These are phyloP conservation scores for Porphyrellus sp. DNA, from an alignment of 1,284 basidiomycete species.

Conservation along the genomic window DNA sequence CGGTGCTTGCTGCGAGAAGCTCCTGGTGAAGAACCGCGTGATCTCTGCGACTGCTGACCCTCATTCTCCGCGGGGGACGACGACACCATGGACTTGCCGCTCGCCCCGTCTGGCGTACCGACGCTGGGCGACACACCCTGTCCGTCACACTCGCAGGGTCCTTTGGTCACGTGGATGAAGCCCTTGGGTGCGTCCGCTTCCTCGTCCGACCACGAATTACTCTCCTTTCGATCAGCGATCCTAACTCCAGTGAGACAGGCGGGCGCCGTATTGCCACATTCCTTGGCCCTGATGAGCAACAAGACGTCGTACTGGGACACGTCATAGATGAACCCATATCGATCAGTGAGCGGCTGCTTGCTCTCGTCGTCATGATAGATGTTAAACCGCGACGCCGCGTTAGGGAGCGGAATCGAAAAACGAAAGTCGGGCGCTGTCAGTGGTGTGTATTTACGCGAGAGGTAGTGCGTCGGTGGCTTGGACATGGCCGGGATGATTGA, in stretches of 20 bases:
- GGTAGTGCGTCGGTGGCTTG: slow-evolving; percentile 83
- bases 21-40: slow-evolving; percentile 46
- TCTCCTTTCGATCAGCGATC: slow-evolving; percentile 78
- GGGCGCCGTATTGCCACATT: slow-evolving; percentile 72
- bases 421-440: slow-evolving; percentile 67
- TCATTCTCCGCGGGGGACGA: slow-evolving; percentile 15
- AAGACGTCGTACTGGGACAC: slow-evolving; percentile 79
- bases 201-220: slow-evolving; percentile 70
- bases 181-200: slow-evolving; percentile 38
- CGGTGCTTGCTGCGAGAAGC: slow-evolving; percentile 47
- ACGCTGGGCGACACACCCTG: slow-evolving; percentile 27
- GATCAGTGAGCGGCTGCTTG: slow-evolving; percentile 78
- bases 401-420: slow-evolving; percentile 59
- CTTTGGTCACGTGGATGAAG: slow-evolving; percentile 59
- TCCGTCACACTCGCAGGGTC: slow-evolving; percentile 55
- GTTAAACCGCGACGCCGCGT: slow-evolving; percentile 53
- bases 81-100: slow-evolving; percentile 12
- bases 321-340: slow-evolving; percentile 94
- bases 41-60: slow-evolving; percentile 25
- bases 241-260: slow-evolving; percentile 84
- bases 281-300: slow-evolving; percentile 67
- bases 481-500: slow-evolving; percentile 84
- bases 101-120: slow-evolving; percentile 13
- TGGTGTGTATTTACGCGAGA: slow-evolving; percentile 68
- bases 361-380: slow-evolving; percentile 52